These are phyloP conservation scores for Alectoria sarmentosa DNA, from an alignment of 495 filamentous ascomycete genomes.

Conservation along the genomic window DNA sequence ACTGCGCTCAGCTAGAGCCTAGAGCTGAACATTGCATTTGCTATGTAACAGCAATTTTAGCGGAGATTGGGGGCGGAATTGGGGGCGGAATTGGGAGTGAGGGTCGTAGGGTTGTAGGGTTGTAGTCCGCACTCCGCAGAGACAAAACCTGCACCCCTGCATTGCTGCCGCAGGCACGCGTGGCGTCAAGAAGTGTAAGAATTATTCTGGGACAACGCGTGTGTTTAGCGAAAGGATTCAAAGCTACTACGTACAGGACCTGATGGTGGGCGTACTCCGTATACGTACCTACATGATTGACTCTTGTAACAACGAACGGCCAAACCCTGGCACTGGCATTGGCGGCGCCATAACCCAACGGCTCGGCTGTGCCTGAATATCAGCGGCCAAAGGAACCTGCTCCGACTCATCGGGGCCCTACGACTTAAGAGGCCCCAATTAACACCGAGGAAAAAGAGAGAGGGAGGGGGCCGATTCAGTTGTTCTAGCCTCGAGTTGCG, in stretches of 20 bases:
- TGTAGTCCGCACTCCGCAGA: not conserved
- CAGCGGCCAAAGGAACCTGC: not conserved
- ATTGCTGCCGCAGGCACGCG: slow-evolving; percentile 9
- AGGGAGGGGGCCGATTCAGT: not conserved
- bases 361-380: not conserved
- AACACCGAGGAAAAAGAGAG: too few relatives aligned
- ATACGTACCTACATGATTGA: too few relatives aligned
- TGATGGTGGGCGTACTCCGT: not conserved
- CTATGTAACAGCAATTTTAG: slow-evolving; percentile 2
- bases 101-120: too few relatives aligned
- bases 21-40: not conserved
- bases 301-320: too few relatives aligned
- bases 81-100: not conserved
- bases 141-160: not conserved
- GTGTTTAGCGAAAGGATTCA: slow-evolving; percentile 3
- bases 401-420: too few relatives aligned
- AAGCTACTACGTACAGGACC: not conserved
- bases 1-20: slow-evolving; percentile 2
- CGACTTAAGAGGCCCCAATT: too few relatives aligned
- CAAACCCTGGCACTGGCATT: too few relatives aligned
- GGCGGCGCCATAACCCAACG: too few relatives aligned
- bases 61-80: slow-evolving; percentile 12
- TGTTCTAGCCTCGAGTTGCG: not conserved
- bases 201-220: not conserved
- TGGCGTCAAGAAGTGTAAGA: slow-evolving; percentile 1